Evolutionary conservation across 331 rosid species (phyloP), one percentile per base, ranked within the genome.

Genomic region (Prunus yedoensis): DNA sequence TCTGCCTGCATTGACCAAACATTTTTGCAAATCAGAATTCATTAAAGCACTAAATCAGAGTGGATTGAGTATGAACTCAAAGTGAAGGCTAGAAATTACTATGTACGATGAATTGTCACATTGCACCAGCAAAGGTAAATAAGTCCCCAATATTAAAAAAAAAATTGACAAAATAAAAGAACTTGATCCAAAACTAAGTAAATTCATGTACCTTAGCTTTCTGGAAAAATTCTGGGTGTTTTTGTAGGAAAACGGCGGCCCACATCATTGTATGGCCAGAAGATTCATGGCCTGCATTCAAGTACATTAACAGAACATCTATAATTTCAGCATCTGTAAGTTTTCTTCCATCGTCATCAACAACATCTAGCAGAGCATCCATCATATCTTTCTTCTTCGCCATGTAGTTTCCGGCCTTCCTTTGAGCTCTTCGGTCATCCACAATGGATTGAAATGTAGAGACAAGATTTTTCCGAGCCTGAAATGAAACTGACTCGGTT

Each of bases 271-370:
- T 94, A 68, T 94, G 98, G 8, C 96, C 98, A 0, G 98, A 94
- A 77, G 98, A 94, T 53, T 94, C 98, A 76, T 94, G 98, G 41
- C 98, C 98, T 0, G 97, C 98, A 62, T 94, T 94, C 84, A 94
- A 80, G 83, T 94, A 94, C 98, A 94, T 94, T 32, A 94, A 10
- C 85, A 94, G 75, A 51, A 91, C 62, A 72, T 94, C 98, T 49
- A 94, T 91, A 30, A 94, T 86, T 23, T 86, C 91, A 12, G 87
- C 96, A 69, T 94, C 91, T 3, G 62, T 46, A 71, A 94, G 69
- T 54, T 80, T 91, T 70, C 89, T 83, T 21, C 98, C 95, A 75
- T 85, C 80, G 32, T 90, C 97, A 70, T 94, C 98, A 77, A 86
- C 92, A 50, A 68, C 93, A 75, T 90, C 96, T 17, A 94, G 73